A percentile compares a stretch with the other conserved stretches of the same genome.
Evolutionary conservation across 371 early-diverging fungal genomes (phyloP).

Genomic region (Amoeboaphelidium protococcarum): DNA sequence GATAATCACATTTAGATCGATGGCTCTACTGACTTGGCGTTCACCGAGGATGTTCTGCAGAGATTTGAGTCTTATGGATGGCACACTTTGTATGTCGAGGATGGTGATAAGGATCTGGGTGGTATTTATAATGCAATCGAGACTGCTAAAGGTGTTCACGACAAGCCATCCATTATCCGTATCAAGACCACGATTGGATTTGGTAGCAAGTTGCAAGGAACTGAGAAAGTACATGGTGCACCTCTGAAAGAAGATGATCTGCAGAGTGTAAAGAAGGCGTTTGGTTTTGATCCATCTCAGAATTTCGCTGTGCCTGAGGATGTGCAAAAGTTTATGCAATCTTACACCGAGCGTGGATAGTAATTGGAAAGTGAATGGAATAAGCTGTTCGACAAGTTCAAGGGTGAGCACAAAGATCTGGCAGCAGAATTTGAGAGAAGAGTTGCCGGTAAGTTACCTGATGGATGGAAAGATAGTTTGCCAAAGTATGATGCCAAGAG

Average conservation of each 20-base stretch:
- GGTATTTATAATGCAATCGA: conserved; percentile 43
- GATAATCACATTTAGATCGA: conserved; percentile 92
- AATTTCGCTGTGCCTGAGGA: conserved; percentile 34
- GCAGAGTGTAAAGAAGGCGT: conserved; percentile 48
- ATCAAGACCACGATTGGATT: conserved; percentile 54
- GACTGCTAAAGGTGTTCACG: conserved; percentile 46
- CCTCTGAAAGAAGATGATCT: conserved; percentile 65
- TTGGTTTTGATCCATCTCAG: conserved; percentile 52
- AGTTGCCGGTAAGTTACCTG: conserved; percentile 36
- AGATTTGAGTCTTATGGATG: conserved; percentile 87
- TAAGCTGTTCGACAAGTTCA: conserved; percentile 30
- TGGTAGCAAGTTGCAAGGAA: conserved; percentile 63
- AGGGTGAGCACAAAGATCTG: conserved; percentile 28
- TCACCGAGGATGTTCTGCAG: conserved; percentile 74
- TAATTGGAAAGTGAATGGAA: conserved; percentile 45
- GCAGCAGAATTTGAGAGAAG: conserved; percentile 53
- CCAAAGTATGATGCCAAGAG: conserved; percentile 55
- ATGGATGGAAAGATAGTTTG: conserved; percentile 34
- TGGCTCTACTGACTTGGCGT: conserved; percentile 45
- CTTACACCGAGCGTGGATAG: conserved; percentile 15
- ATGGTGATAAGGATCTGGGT: conserved; percentile 56
- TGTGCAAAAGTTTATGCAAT: conserved; percentile 5
- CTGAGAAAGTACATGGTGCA: conserved; percentile 62
- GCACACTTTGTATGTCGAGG: conserved; percentile 49
- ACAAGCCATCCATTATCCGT: conserved; percentile 70